Evolutionary conservation across 495 filamentous ascomycete genomes (phyloP).

Genomic region (Annulohypoxylon stygium): DNA sequence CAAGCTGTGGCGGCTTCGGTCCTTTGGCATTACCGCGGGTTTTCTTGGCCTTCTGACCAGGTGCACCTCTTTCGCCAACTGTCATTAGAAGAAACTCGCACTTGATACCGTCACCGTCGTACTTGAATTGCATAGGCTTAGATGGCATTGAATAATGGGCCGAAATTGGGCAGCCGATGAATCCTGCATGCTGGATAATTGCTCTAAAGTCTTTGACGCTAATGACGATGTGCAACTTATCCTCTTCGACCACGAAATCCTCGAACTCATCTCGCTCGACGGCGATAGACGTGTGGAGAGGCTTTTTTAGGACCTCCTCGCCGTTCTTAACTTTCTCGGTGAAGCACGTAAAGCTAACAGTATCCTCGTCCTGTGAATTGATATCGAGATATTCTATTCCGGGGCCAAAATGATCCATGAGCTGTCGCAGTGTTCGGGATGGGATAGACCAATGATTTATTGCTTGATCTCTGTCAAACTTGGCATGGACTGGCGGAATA

Average conservation of each 20-base stretch:
- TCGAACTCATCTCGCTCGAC: slow-evolving; percentile 90
- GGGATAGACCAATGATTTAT: slow-evolving; percentile 84
- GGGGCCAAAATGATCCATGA: slow-evolving; percentile 90
- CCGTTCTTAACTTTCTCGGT: slow-evolving; percentile 90
- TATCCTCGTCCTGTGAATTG: slow-evolving; percentile 71
- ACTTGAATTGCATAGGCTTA: slow-evolving; percentile 85
- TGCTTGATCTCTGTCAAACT: slow-evolving; percentile 79
- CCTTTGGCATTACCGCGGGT: slow-evolving; percentile 48
- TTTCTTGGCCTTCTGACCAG: slow-evolving; percentile 58
- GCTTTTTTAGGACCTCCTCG: slow-evolving; percentile 94
- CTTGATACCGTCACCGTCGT: slow-evolving; percentile 77
- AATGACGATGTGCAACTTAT: slow-evolving; percentile 85
- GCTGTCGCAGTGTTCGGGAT: slow-evolving; percentile 79
- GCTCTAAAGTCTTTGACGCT: slow-evolving; percentile 96
- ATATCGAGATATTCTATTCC: slow-evolving; percentile 94
- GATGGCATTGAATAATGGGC: slow-evolving; percentile 85
- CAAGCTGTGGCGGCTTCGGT: slow-evolving; percentile 50
- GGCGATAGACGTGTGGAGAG: slow-evolving; percentile 90
- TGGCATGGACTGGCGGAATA: slow-evolving; percentile 82
- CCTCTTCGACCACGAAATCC: slow-evolving; percentile 79
- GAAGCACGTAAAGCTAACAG: slow-evolving; percentile 87
- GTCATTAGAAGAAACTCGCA: slow-evolving; percentile 97
- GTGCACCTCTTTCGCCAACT: slow-evolving; percentile 75
- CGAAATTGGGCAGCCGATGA: slow-evolving; percentile 74
- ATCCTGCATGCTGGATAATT: slow-evolving; percentile 85